Conservation (phyloP, 768 basidiomycete genomes). For the Thelephora aurantiotincta region DNA sequence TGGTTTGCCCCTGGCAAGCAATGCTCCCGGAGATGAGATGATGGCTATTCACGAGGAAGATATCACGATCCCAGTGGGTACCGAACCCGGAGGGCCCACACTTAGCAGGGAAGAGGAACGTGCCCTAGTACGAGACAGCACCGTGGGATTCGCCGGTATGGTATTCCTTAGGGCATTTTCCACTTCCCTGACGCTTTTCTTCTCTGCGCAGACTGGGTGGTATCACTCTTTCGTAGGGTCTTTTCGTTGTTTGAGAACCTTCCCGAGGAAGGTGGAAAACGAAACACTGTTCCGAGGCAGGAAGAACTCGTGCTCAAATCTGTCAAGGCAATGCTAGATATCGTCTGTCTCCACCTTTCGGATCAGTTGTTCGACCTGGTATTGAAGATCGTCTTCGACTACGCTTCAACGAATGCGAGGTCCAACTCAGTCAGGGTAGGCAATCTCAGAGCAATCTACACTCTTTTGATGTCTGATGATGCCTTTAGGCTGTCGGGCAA, state of each 20-base stretch:
- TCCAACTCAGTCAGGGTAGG: conserved; percentile 57
- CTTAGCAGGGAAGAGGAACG: conserved; percentile 55
- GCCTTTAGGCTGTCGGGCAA: conserved; percentile 62
- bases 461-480: neutral
- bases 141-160: conserved; percentile 63
- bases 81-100: conserved; percentile 23
- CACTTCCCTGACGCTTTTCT: neutral
- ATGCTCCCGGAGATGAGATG: conserved; percentile 36
- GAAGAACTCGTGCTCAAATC: conserved; percentile 68
- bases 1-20: conserved; percentile 38
- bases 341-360: conserved; percentile 70
- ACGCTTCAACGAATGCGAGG: conserved; percentile 79
- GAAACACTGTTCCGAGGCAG: conserved; percentile 72
- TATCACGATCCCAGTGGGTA: conserved; percentile 36
- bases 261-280: conserved; percentile 87
- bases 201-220: conserved; percentile 56
- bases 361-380: conserved; percentile 74
- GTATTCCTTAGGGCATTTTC: neutral
- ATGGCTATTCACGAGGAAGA: conserved; percentile 41
- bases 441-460: neutral
- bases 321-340: conserved; percentile 68
- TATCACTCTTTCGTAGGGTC: conserved; percentile 61
- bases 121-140: conserved; percentile 63
- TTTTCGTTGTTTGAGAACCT: conserved; percentile 81
- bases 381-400: conserved; percentile 72